Base-by-base conservation (phyloP, 73 alveolate genomes). In the Paramecium primaurelia region DNA sequence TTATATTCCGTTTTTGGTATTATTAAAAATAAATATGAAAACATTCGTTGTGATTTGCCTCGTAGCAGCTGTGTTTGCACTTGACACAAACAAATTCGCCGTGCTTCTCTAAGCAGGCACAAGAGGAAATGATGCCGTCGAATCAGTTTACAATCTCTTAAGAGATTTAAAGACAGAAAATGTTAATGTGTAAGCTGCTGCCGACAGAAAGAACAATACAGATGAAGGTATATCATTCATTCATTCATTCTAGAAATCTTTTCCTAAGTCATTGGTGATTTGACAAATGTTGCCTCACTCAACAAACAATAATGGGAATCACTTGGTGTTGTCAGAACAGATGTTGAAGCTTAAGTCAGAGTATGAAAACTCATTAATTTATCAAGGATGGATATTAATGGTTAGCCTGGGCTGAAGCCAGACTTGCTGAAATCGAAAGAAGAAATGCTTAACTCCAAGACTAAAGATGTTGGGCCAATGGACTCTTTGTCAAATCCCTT, bases 91-190 rank as follows among this genome's bases (percentile, higher is more conserved):
- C 58, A 80, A 80, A 49, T 80, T 80, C 37, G 91, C 91, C 22
- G 91, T 80, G 51, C 91, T 80, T 25, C 44, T 80, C 12, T 26
- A 80, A 44, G 34, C 91, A 40, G 91, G 91, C 58, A 80, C 91
- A 44, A 42, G 91, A 80, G 71, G 77, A 80, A 80, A 80, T 47
- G 91, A 80, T 80, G 91, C 91, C 26, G 91, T 80, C 32, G 91
- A 80, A 49, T 80, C 91, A 18, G 91, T 80, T 47, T 80, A 80
- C 91, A 80, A 80, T 47, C 75, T 80, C 42, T 49, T 80, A 8
- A 80, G 91, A 80, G 91, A 80, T 80, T 42, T 80, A 30, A 80
- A 80, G 91, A 80, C 91, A 44, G 91, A 80, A 44, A 80, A 80
- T 47, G 91, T 80, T 45, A 80, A 80, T 80, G 91, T 80, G 47